Conservation (phyloP, 495 filamentous ascomycete genomes). For the Aspergillus olivimuriae region DNA sequence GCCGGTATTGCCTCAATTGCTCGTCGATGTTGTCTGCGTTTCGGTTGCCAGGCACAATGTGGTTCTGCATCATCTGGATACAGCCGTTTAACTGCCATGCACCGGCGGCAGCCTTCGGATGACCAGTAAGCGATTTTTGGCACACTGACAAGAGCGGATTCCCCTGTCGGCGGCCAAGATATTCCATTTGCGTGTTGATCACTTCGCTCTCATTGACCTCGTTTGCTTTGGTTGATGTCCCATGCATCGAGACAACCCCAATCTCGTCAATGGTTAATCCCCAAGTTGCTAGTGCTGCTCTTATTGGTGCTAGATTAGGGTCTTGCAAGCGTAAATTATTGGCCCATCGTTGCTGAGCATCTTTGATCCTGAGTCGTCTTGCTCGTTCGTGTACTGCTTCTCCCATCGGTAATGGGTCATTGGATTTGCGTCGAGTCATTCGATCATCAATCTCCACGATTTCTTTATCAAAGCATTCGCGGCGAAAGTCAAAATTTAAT, state of each 20-base stretch:
- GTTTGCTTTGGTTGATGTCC: slow-evolving; percentile 95
- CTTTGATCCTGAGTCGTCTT: slow-evolving; percentile 49
- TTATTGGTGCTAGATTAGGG: slow-evolving; percentile 81
- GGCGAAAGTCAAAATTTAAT: slow-evolving; percentile 89
- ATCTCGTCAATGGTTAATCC: slow-evolving; percentile 95
- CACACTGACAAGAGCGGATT: slow-evolving; percentile 97
- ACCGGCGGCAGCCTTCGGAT: slow-evolving; percentile 97
- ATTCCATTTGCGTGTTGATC: slow-evolving; percentile 89
- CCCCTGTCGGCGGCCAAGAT: slow-evolving; percentile 90
- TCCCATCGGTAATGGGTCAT: too few species aligned
- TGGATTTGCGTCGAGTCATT: neutral
- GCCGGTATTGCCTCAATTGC: slow-evolving; percentile 89
- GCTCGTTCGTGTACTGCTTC: neutral
- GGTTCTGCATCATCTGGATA: slow-evolving; percentile 85
- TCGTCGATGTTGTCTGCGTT: slow-evolving; percentile 97
- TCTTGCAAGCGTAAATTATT: slow-evolving; percentile 97
- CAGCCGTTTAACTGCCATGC: slow-evolving; percentile 99
- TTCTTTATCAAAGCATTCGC: slow-evolving; percentile 21
- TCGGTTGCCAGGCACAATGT: slow-evolving; percentile 90
- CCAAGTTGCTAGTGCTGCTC: slow-evolving; percentile 93
- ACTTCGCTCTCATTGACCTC: slow-evolving; percentile 99
- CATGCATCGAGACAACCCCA: slow-evolving; percentile 92
- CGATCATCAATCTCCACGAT: neutral
- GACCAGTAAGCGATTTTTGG: slow-evolving; percentile 97
- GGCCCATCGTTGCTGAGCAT: slow-evolving; percentile 79